Evolutionary conservation across 108 stramenopile genomes (phyloP), one percentile per base, ranked within the genome.

Genomic region (Skeletonema potamos): DNA sequence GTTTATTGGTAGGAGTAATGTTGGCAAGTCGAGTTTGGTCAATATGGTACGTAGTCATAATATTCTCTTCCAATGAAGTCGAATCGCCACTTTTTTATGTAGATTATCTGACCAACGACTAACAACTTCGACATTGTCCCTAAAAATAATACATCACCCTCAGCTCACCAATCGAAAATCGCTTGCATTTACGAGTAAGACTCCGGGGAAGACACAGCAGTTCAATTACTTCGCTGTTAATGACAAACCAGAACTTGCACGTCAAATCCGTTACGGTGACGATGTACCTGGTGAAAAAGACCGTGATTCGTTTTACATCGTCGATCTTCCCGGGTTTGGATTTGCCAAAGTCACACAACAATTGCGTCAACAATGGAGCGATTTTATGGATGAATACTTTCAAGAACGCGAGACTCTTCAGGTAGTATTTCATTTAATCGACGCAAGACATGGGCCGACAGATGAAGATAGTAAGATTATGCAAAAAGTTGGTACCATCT

Each of bases 171-270:
- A 96, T 77, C 85, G 97, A 18, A 97, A 96, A 74, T 87, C 90
- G 11, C 64, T 97, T 10, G 98, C 97, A 6, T 96, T 90, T 61
- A 92, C 92, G 7, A 95, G 93, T 55, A 98, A 99, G 75, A 83
- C 85, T 15, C 95, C 98, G 10, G 98, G 98, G 17, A 97, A 97
- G 84, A 99, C 98, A 4, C 95, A 96, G 66, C 91, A 95, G 62
- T 94, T 97, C 73, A 99, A 99, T 73, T 97, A 77, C 58, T 99
- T 97, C 66, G 89, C 92, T n/a, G 91, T 97, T 41, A 97, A 97
- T 62, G 93, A 93, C 78, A 89, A 90, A 68, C 86, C 88, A 10
- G 95, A 89, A 13, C 68, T 79, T 59, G 90, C 89, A 67, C 86
- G 88, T 61, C 91, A 96, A 78, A 74, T 96, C 51, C 87, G 78